A percentile compares a stretch with the other conserved stretches of the same genome.
These are phyloP conservation scores for Sporothrix pallida DNA, from an alignment of 2,329 filamentous ascomycete genomes.

Conservation along the genomic window DNA sequence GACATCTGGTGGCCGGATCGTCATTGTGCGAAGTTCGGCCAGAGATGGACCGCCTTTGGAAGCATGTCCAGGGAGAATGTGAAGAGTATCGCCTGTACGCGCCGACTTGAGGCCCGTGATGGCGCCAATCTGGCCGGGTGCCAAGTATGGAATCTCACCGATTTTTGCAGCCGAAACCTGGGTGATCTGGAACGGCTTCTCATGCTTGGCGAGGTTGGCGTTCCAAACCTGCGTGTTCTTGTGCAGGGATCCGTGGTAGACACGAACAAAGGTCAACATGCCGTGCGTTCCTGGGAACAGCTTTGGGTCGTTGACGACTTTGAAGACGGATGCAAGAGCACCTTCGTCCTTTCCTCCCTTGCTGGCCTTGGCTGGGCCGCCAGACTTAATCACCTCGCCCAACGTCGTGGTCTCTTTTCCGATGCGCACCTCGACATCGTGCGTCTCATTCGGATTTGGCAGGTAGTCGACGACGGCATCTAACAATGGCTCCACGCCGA, in stretches of 20 bases:
- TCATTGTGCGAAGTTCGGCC: constrained; percentile 72
- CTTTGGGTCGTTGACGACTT: constrained; percentile 89
- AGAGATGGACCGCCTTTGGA: constrained; percentile 61
- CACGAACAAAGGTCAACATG: constrained; percentile 86
- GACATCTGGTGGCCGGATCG: constrained; percentile 85
- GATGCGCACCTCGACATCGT: constrained; percentile 37
- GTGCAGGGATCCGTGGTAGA: constrained; percentile 83
- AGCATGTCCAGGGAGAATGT: constrained; percentile 66
- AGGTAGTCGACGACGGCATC: constrained; percentile 88
- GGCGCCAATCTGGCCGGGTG: constrained; percentile 90
- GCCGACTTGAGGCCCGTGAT: constrained; percentile 87
- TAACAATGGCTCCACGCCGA: constrained; percentile 89
- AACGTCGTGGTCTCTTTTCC: constrained; percentile 60
- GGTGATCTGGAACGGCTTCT: constrained; percentile 79
- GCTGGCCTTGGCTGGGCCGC: constrained; percentile 45
- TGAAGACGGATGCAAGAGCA: constrained; percentile 77
- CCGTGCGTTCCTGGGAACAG: constrained; percentile 59
- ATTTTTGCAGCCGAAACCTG: constrained; percentile 91
- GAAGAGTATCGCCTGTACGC: constrained; percentile 90
- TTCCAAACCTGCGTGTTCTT: constrained; percentile 83
- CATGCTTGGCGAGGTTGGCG: constrained; percentile 78
- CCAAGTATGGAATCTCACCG: constrained; percentile 79
- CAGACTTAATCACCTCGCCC: constrained; percentile 47
- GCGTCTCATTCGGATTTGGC: constrained; percentile 67
- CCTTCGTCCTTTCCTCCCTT: constrained; percentile 36